Percentiles rank a stretch among this genome's conserved stretches.
phyloP scores from a whole-genome alignment of 2,329 filamentous ascomycete genomes.

The Verticillium nubilum region DNA sequence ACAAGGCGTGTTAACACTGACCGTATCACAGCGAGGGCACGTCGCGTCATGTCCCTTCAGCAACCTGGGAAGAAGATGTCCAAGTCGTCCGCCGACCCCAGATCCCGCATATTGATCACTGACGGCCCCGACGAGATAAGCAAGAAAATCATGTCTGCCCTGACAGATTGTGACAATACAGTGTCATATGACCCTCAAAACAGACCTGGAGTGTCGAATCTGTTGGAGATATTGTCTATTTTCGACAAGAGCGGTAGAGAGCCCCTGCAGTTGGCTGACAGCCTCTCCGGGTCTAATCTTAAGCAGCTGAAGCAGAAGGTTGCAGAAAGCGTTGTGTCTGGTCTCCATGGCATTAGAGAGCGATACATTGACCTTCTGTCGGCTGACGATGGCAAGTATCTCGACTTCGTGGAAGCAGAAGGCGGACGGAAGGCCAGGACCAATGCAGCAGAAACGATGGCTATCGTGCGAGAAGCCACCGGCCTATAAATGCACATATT shows the following conservation, averaged over 20 bases:
- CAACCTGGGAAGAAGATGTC: conserved; percentile 86
- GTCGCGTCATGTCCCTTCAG: conserved; percentile 84
- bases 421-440: conserved; percentile 57
- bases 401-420: conserved; percentile 51
- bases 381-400: conserved; percentile 39
- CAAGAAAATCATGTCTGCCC: conserved; percentile 63
- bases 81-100: conserved; percentile 69
- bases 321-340: conserved; percentile 48
- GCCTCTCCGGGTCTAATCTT: conserved; percentile 29
- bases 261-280: conserved; percentile 32
- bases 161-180: conserved; percentile 65
- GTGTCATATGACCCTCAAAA: conserved; percentile 66
- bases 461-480: conserved; percentile 42
- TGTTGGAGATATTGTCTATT: conserved; percentile 74
- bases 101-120: conserved; percentile 78
- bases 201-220: conserved; percentile 81
- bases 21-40: conserved; percentile 57
- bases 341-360: conserved; percentile 49
- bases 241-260: conserved; percentile 45
- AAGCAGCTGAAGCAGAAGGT: conserved; percentile 46
- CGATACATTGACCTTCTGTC: conserved; percentile 48
- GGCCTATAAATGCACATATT: conserved; percentile 31
- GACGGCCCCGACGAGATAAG: conserved; percentile 60
- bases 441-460: conserved; percentile 57
- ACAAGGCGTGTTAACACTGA: neutral